Conservation (phyloP, 306 rosid genomes). For the Dicorynia guianensis region DNA sequence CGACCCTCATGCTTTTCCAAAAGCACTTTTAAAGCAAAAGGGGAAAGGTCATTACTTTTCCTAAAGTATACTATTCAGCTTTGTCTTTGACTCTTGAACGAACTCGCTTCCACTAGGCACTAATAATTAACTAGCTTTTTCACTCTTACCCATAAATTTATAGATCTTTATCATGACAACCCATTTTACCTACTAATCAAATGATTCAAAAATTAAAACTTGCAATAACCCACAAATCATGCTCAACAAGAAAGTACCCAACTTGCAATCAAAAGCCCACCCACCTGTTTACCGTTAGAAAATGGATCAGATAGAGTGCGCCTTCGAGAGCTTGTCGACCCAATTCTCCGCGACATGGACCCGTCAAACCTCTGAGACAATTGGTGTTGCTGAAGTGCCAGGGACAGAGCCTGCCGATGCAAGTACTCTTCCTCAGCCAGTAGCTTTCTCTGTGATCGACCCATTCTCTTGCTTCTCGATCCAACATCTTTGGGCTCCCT, state of each 20-base stretch:
- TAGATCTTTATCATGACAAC: slow-evolving; percentile 50
- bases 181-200: slow-evolving; percentile 50
- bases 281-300: slow-evolving; percentile 70
- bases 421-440: slow-evolving; percentile 82
- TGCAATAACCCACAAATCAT: slow-evolving; percentile 29
- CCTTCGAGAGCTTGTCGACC: slow-evolving; percentile 87
- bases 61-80: slow-evolving; percentile 37
- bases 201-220: slow-evolving; percentile 52
- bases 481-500: slow-evolving; percentile 79
- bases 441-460: slow-evolving; percentile 87
- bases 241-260: not conserved
- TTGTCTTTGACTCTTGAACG: slow-evolving; percentile 27
- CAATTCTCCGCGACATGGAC: slow-evolving; percentile 91
- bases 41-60: slow-evolving; percentile 36
- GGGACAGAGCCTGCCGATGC: slow-evolving; percentile 90
- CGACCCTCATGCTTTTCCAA: too few species aligned
- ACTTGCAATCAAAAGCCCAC: not conserved
- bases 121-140: slow-evolving; percentile 40
- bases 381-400: slow-evolving; percentile 94
- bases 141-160: slow-evolving; percentile 30
- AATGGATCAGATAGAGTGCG: slow-evolving; percentile 68
- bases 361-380: slow-evolving; percentile 96
- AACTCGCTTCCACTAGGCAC: slow-evolving; percentile 31
- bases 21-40: slow-evolving; percentile 31
- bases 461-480: slow-evolving; percentile 87